Evolutionary conservation across 179 eudicot genomes (phyloP), one percentile per base, ranked within the genome.

Genomic region (Camellia oleifera): DNA sequence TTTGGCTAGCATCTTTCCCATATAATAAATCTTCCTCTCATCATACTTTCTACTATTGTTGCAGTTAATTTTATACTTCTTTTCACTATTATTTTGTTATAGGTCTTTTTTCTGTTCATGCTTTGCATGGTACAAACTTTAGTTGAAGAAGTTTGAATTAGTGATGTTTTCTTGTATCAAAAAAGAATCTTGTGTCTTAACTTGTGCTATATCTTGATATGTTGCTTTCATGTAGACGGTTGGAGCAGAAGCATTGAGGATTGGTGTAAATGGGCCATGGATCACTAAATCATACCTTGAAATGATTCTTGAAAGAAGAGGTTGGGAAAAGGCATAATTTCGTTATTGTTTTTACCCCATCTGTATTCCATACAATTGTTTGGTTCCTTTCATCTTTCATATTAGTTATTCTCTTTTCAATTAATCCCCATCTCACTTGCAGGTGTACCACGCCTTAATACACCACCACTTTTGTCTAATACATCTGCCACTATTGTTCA

Each of bases 221-320:
- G 66, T 14, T 8, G 58, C 74, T 61, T 71, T 81, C 78, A 40
- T 80, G 20, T 78, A 96, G 99, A 88, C 87, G 64, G 98, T 96
- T 84, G 99, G 96, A 74, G 86, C 86, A 56, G 98, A 96, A 86
- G 93, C 97, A 72, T 85, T 89, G 69, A 97, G 92, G 84, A 82
- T 91, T 90, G 90, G 88, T 61, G 81, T 94, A 60, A 84, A 76
- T 75, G 97, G 97, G 75, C 94, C 98, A 72, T 94, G 99, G 99
- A 97, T 97, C 84, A 94, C 94, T 64, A 94, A 94, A 91, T 97
- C 99, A 53, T 97, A 97, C 88, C 92, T 97, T 75, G 99, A 97
- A 88, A 85, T 97, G 90, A 93, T 92, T 70, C 93, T 97, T 53
- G 98, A 97, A 87, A 91, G 88, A 77, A 88, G 88, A 90, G 99